Conservation (phyloP, 2,329 filamentous ascomycete genomes). For the Fusarium ambrosium region DNA sequence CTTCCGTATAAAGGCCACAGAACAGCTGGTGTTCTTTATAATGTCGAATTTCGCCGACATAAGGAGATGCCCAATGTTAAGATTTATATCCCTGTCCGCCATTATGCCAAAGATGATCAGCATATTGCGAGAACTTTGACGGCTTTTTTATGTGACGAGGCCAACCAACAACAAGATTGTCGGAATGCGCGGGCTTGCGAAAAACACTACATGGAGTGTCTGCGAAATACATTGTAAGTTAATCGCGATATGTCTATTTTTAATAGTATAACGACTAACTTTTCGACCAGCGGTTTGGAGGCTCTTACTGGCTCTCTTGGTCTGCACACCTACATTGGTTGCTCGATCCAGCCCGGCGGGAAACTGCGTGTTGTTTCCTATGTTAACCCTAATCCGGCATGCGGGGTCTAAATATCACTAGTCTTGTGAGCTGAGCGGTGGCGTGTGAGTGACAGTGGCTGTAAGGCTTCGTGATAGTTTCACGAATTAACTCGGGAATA, state of each 20-base stretch:
- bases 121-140: not conserved
- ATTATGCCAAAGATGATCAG: conserved; percentile 44
- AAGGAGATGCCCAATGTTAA: conserved; percentile 46
- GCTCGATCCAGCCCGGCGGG: not conserved
- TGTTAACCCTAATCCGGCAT: not conserved
- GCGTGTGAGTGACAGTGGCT: not conserved
- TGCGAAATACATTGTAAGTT: not conserved
- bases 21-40: conserved; percentile 53
- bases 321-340: not conserved
- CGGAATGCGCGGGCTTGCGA: accelerated
- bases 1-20: conserved; percentile 43
- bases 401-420: not conserved
- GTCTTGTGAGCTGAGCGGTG: not conserved
- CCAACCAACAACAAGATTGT: not conserved
- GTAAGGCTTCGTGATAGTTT: too few species aligned
- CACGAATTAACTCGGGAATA: too few species aligned
- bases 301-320: not conserved
- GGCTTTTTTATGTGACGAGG: not conserved
- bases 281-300: not conserved
- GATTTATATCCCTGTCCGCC: conserved; percentile 53
- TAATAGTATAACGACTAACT: not conserved
- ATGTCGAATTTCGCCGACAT: conserved; percentile 48
- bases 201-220: conserved; percentile 1
- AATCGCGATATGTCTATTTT: not conserved
- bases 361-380: conserved; percentile 13